Evolutionary conservation across 495 filamentous ascomycete genomes (phyloP).

Genomic region (Podospora pseudocomata): DNA sequence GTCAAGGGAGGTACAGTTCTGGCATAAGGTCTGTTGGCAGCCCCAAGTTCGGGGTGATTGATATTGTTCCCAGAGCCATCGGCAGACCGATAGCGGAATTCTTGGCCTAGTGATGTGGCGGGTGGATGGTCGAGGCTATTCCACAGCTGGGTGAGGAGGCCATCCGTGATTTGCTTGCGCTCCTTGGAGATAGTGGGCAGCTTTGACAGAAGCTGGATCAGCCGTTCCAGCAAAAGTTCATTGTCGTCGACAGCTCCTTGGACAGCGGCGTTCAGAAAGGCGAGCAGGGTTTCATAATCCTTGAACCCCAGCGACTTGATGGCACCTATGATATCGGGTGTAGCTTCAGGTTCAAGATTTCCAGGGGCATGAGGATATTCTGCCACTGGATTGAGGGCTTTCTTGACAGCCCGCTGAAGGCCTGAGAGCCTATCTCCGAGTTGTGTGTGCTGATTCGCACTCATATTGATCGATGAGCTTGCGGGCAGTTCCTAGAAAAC

Average conservation of each 20-base stretch:
- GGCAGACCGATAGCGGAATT: conserved; percentile 55
- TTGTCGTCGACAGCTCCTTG: conserved; percentile 37
- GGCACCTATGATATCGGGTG: conserved; percentile 27
- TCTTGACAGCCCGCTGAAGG: conserved; percentile 27
- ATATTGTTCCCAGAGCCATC: conserved; percentile 64
- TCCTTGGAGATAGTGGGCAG: conserved; percentile 31
- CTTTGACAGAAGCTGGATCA: conserved; percentile 37
- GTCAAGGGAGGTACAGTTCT: conserved; percentile 53
- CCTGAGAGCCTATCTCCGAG: conserved; percentile 3
- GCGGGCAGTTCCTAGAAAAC: too few relatives aligned
- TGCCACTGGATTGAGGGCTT: conserved; percentile 27
- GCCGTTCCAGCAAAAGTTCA: conserved; percentile 41
- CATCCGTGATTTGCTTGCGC: conserved; percentile 31
- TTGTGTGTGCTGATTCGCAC: too few relatives aligned
- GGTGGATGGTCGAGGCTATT: conserved; percentile 64
- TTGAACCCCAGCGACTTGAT: conserved; percentile 28
- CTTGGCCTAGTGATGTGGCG: conserved; percentile 43
- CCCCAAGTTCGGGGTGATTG: conserved; percentile 60
- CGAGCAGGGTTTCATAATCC: conserved; percentile 35
- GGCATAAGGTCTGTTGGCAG: conserved; percentile 57
- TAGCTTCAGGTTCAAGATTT: conserved; percentile 26
- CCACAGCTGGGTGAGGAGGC: conserved; percentile 56
- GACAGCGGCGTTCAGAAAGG: conserved; percentile 31
- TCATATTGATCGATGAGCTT: too few relatives aligned
- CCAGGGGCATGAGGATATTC: conserved; percentile 29